phyloP scores from a whole-genome alignment of 331 rosid species.

The Acacia pycnantha region DNA sequence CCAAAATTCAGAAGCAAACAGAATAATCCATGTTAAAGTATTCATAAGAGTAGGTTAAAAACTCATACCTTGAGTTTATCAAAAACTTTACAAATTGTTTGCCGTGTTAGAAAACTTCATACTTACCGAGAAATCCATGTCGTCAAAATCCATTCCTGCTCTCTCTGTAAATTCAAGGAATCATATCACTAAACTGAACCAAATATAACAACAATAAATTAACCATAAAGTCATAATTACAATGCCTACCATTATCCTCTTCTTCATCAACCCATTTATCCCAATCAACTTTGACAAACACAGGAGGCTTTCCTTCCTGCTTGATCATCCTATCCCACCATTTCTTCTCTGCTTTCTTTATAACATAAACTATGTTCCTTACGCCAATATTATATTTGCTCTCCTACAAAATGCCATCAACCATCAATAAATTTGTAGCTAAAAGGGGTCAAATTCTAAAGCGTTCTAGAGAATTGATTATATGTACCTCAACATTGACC shows the following conservation, averaged over 20 bases:
- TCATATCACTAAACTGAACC: not conserved
- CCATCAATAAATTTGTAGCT: not conserved
- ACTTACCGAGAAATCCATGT: constrained; percentile 47
- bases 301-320: constrained; percentile 50
- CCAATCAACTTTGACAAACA: constrained; percentile 43
- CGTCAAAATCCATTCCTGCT: constrained; percentile 31
- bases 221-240: not conserved
- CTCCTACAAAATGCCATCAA: constrained; percentile 36
- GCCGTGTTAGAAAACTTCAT: not conserved
- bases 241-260: constrained; percentile 39
- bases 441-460: not conserved
- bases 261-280: constrained; percentile 50
- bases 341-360: constrained; percentile 48
- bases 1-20: not conserved
- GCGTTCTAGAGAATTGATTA: not conserved
- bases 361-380: constrained; percentile 42
- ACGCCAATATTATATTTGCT: constrained; percentile 45
- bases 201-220: not conserved
- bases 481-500: constrained; percentile 42
- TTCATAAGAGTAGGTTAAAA: not conserved
- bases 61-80: not conserved
- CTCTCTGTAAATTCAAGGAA: constrained; percentile 27
- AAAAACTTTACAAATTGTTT: not conserved
- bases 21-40: not conserved
- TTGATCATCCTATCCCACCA: constrained; percentile 54